Conservation (phyloP, 441 rosid species). For the Populus hybrid region DNA sequence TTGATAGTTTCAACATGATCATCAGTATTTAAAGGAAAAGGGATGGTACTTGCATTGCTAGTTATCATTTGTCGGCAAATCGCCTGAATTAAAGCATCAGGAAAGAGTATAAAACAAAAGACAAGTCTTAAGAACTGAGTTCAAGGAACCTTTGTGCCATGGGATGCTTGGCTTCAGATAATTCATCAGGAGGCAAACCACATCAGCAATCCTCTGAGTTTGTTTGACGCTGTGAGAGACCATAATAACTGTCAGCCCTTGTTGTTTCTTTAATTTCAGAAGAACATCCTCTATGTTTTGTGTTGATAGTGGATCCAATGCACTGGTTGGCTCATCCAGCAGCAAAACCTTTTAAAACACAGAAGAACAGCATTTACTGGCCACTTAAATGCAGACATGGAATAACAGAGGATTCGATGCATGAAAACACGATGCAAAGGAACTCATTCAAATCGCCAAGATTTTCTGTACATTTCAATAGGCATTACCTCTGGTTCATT, state of each 20-base stretch:
- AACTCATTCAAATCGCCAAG: slow-evolving; percentile 1
- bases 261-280: slow-evolving; percentile 62
- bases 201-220: slow-evolving; percentile 76
- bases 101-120: background rate
- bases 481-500: slow-evolving; percentile 68
- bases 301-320: slow-evolving; percentile 78
- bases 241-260: slow-evolving; percentile 57
- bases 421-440: background rate
- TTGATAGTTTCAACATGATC: background rate
- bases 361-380: background rate
- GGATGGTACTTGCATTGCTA: background rate
- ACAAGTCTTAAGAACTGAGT: slow-evolving; percentile 42
- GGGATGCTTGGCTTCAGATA: slow-evolving; percentile 73
- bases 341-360: slow-evolving; percentile 47
- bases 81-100: background rate
- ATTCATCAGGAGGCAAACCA: slow-evolving; percentile 63
- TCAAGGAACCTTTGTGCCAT: slow-evolving; percentile 72
- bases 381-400: background rate
- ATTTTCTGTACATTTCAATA: background rate
- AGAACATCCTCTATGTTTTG: slow-evolving; percentile 81
- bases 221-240: slow-evolving; percentile 92
- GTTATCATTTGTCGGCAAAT: background rate
- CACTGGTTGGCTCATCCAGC: slow-evolving; percentile 84
- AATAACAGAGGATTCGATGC: background rate
- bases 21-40: background rate